Base-by-base conservation (phyloP, 257 asterid genomes). In the Penstemon eatonii region DNA sequence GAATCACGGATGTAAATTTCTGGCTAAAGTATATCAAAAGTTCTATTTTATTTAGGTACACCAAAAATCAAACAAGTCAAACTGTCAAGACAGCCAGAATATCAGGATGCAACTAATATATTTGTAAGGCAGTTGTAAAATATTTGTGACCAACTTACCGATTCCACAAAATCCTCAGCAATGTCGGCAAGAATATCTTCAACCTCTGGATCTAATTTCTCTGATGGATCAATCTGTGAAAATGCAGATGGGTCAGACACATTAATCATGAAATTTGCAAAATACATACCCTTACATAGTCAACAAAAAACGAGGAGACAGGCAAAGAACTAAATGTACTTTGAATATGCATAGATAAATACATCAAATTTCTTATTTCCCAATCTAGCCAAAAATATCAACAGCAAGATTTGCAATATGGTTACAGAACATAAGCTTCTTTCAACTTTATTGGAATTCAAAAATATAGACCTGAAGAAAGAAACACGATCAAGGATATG, bases 141-240 rank as follows among this genome's bases (percentile, higher is more conserved):
- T 25, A 58, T 57, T 49, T 45, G 18, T 52, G 58, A 56, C 66
- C 56, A 78, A 78, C 98, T 90, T 75, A 93, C 98, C 15, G 99
- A 89, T 79, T 94, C 96, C 76, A 94, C 89, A 78, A 91, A 94
- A 55, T 91, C 98, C 75, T 91, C 99, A 1, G 95, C 99, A 62
- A 91, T 76, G 80, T 89, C 96, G 10, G 85, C 82, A 42, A 94
- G 91, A 68, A 87, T 82, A 79, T 91, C 97, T 79, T 87, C 96
- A 66, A 87, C 95, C 68, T 80, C 96, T 11, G 93, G 85, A 73
- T 94, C 97, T 63, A 91, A 83, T 65, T 84, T 94, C 70, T 84
- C 96, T 39, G 92, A 82, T 63, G 96, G 95, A 77, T 94, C 97
- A 71, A 91, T 82, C 99, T 94, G 88, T 60, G 36, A 70, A 63